Base-by-base conservation (phyloP, 768 basidiomycete genomes). In the Lactifluus subvellereus region DNA sequence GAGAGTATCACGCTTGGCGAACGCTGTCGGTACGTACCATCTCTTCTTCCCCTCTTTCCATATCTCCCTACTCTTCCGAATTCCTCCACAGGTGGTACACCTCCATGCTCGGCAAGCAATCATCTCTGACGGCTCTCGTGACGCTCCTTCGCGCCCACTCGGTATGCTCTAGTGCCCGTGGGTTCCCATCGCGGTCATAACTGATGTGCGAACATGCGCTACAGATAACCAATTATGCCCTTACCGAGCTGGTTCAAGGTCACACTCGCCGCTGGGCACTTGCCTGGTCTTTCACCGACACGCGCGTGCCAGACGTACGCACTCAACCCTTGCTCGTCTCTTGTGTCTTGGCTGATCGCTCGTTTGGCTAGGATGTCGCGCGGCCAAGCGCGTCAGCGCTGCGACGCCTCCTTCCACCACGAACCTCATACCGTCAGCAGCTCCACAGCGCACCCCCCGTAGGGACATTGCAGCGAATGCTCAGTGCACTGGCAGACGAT, bases 201-300 rank as follows among this genome's bases (percentile, higher is more conserved):
- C 47, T 54, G 35, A 61, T 11, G 16, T 16, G 20, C 40, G 35
- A 32, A 22, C 9, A 9, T 27, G 4, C 48, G 18, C 22, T 18
- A 47, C 40, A 97, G 93, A 82, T 98, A 49, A 77, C 82, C 37
- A 97, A 97, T 73, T 98, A 95, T 72, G 89, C 85, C 0, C 77
- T 98, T 50, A 86, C 86, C 0, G 87, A 93, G 67, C 88, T 95
- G 51, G 77, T 87, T 3, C 94, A 94, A 74, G 92, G 95, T 0
- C 84, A 87, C 60, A 98, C 96, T 0, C 80, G 88, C 2, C 83
- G 97, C n/a, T 98, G 94, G 94, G 91, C 87, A 0, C 74, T 98
- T 2, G 92, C 82, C 0, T 98, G 96, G 96, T 94, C 90, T 0
- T 85, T 87, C 58, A 76, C 74, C 2, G 79, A 81, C 33, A 72